phyloP scores from a whole-genome alignment of 345 rosid genomes.

The Noccaea bulbosa region DNA sequence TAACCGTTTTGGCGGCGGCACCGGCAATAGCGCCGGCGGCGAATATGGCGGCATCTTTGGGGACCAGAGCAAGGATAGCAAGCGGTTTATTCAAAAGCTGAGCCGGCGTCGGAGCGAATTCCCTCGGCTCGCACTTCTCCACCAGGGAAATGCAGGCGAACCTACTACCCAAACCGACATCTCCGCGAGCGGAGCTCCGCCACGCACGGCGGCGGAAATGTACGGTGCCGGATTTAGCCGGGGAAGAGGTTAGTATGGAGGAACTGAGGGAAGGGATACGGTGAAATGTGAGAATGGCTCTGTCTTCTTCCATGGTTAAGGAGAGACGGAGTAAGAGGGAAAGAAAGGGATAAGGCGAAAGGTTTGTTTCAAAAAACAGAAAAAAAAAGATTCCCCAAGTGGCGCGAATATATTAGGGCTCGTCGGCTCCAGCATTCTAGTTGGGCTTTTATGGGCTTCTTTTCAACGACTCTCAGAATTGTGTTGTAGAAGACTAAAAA shows the following conservation, averaged over 20 bases:
- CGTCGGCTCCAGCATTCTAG: not conserved
- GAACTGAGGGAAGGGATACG: constrained; percentile 51
- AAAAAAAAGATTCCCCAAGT: constrained; percentile 10
- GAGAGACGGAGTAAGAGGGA: not conserved
- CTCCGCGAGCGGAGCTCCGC: not conserved
- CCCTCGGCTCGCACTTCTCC: constrained; percentile 55
- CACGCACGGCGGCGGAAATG: constrained; percentile 16
- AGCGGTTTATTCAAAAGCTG: constrained; percentile 82
- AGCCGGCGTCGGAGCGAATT: constrained; percentile 58
- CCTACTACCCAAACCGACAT: constrained; percentile 38
- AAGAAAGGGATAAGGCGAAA: constrained; percentile 44
- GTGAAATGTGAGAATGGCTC: constrained; percentile 46
- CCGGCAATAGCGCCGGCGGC: constrained; percentile 93
- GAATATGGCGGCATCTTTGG: constrained; percentile 77
- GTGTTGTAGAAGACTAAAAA: too few relatives aligned
- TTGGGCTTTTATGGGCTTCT: constrained; percentile 32
- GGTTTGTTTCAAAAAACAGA: constrained; percentile 36
- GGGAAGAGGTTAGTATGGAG: constrained; percentile 22
- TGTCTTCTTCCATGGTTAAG: constrained; percentile 54
- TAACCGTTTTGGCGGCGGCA: constrained; percentile 90
- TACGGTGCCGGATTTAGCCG: not conserved
- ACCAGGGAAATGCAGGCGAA: constrained; percentile 73
- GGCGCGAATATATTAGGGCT: constrained; percentile 34
- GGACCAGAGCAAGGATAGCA: constrained; percentile 68
- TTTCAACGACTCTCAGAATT: not conserved